phyloP scores from a whole-genome alignment of 192 early-diverging fungal genomes.

The Jimgerdemannia lactiflua region DNA sequence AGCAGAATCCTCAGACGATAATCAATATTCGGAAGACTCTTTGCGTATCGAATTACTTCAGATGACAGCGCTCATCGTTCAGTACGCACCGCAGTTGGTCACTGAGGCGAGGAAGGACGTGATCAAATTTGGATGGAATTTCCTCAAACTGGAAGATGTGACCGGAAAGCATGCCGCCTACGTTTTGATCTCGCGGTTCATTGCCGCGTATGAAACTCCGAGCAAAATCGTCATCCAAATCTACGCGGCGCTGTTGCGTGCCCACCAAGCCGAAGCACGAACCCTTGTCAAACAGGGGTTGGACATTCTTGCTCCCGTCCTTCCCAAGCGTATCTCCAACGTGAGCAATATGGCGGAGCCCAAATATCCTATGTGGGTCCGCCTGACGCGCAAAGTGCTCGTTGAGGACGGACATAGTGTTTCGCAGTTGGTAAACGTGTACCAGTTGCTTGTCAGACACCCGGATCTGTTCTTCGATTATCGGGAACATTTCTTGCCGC shows the following conservation, averaged over 20 bases:
- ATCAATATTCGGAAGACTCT: slow-evolving; percentile 62
- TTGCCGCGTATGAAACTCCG: slow-evolving; percentile 91
- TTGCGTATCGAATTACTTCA: slow-evolving; percentile 88
- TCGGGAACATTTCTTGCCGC: slow-evolving; percentile 86
- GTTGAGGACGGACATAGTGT: slow-evolving; percentile 93
- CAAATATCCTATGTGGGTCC: slow-evolving; percentile 78
- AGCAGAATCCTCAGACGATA: slow-evolving; percentile 46
- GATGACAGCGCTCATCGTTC: slow-evolving; percentile 84
- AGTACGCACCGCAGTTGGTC: slow-evolving; percentile 74
- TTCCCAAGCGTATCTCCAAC: slow-evolving; percentile 78
- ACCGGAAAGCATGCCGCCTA: slow-evolving; percentile 96
- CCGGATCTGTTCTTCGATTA: slow-evolving; percentile 87
- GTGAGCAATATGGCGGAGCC: slow-evolving; percentile 23
- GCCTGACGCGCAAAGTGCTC: slow-evolving; percentile 83
- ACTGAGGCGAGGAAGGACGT: slow-evolving; percentile 83
- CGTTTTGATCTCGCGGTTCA: slow-evolving; percentile 90
- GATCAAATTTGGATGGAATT: slow-evolving; percentile 94
- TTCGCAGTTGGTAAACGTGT: slow-evolving; percentile 86
- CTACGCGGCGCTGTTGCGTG: slow-evolving; percentile 81
- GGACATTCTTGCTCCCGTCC: slow-evolving; percentile 89
- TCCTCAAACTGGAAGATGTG: slow-evolving; percentile 81
- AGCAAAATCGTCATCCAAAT: slow-evolving; percentile 85
- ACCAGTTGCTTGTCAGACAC: slow-evolving; percentile 88
- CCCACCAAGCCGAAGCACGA: slow-evolving; percentile 87
- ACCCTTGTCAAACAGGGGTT: slow-evolving; percentile 90